Evolutionary conservation across 176 grass and related monocot genomes (phyloP).

Genomic region (Aegilops sharonensis): DNA sequence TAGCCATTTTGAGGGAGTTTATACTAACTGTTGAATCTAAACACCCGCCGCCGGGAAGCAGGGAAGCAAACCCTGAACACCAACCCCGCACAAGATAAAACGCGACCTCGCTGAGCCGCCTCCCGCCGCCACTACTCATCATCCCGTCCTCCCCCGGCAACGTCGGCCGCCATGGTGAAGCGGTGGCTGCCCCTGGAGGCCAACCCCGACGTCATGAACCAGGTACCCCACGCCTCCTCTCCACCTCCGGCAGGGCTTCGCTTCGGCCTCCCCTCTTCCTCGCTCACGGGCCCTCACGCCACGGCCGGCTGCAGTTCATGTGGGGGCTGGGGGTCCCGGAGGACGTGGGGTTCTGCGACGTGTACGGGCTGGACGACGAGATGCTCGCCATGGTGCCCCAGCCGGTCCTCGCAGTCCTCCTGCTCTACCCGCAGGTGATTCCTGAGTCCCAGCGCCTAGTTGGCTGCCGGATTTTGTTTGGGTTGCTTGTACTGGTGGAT

Average conservation of each 20-base stretch:
- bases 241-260: neutral
- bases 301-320: slow-evolving; percentile 53
- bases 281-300: neutral
- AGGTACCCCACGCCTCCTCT: slow-evolving; percentile 37
- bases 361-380: slow-evolving; percentile 87
- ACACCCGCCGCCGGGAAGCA: neutral
- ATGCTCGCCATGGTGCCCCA: slow-evolving; percentile 82
- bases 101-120: neutral
- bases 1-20: too few relatives aligned
- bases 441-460: neutral
- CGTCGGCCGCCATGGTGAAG: slow-evolving; percentile 48
- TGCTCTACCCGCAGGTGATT: slow-evolving; percentile 72
- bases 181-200: slow-evolving; percentile 90
- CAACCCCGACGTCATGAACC: slow-evolving; percentile 92
- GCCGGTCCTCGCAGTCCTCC: slow-evolving; percentile 73
- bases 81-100: neutral
- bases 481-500: neutral
- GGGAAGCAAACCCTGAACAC: neutral
- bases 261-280: neutral
- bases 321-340: slow-evolving; percentile 69
- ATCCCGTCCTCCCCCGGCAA: slow-evolving; percentile 8
- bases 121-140: neutral
- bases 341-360: slow-evolving; percentile 73
- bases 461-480: neutral
- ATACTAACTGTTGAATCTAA: neutral